These are phyloP conservation scores for Globisporangium apiculatum DNA, from an alignment of 352 stramenopile genomes.

Conservation along the genomic window DNA sequence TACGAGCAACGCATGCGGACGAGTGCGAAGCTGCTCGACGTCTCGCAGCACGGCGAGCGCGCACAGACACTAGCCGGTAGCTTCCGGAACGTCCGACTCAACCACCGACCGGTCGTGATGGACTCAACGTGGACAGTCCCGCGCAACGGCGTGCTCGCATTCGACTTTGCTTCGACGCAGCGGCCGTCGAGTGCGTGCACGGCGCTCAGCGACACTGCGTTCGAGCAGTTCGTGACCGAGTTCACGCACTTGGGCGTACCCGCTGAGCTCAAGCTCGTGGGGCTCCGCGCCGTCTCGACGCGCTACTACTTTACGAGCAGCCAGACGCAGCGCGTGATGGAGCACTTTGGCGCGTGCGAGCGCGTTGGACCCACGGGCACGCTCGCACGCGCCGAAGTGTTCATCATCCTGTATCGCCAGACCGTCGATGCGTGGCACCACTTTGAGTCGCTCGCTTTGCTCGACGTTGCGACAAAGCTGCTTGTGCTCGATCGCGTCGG, in stretches of 20 bases:
- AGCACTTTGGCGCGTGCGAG: constrained; percentile 73
- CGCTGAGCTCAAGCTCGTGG: constrained; percentile 60
- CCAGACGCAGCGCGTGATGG: constrained; percentile 67
- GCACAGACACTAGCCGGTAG: constrained; percentile 30
- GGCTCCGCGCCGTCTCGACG: constrained; percentile 59
- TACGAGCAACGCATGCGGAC: constrained; percentile 42
- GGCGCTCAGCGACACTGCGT: constrained; percentile 50
- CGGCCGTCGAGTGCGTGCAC: constrained; percentile 50
- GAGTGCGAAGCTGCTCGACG: constrained; percentile 52
- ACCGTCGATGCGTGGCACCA: constrained; percentile 72
- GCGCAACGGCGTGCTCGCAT: constrained; percentile 53
- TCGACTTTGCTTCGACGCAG: constrained; percentile 64
- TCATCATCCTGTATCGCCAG: constrained; percentile 58
- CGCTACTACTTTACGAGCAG: constrained; percentile 67
- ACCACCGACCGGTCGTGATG: constrained; percentile 50
- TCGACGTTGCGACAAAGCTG: constrained; percentile 57
- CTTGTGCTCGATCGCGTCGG: constrained; percentile 61
- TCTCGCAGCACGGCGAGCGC: constrained; percentile 40
- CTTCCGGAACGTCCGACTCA: constrained; percentile 61
- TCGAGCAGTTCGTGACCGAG: constrained; percentile 72
- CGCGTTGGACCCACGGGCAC: constrained; percentile 38
- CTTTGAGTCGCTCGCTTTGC: constrained; percentile 48
- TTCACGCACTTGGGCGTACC: constrained; percentile 64
- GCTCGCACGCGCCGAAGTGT: constrained; percentile 59
- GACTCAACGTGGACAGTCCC: constrained; percentile 52